Base-by-base conservation (phyloP, 139 green algal species). In the Chlamydomonas eustigma region DNA sequence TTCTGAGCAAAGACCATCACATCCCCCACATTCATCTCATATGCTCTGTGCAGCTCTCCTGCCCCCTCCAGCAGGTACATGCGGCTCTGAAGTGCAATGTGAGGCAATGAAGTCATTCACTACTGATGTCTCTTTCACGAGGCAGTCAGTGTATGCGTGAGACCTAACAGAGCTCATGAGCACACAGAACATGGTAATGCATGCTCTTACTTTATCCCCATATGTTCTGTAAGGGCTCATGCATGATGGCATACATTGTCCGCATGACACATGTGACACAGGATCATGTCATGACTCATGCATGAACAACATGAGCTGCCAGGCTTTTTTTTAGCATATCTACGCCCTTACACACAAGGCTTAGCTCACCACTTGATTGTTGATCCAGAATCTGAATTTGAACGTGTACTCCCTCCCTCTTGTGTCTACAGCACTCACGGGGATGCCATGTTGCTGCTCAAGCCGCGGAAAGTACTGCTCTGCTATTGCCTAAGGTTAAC, bases 41-140 rank as follows among this genome's bases (percentile, higher is more conserved):
- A 92, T 63, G 85, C 82, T 39, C 84, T 71, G 58, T 90, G 86
- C 76, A 90, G 79, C 77, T 89, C 84, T 8, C 79, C 78, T 33
- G 81, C 86, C 8, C 88, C 88, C 74, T 92, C 88, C 74, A 92
- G 73, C 32, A 92, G 77, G 66, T 92, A 92, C 88, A 92, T 92
- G 50, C 88, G 76, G 76, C 79, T 88, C 74, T 88, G 84, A 25
- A 68, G 12, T 38, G 69, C 37, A 58, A 58, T 58, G 44, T 12
- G 12, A 22, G 44, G n/a, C n/a, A n/a, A n/a, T n/a, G n/a, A n/a
- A n/a, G n/a, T n/a, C n/a, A n/a, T n/a, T n/a, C n/a, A n/a, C n/a
- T n/a, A n/a, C n/a, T n/a, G n/a, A n/a, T n/a, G n/a, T n/a, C n/a
- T n/a, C n/a, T n/a, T n/a, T n/a, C n/a, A n/a, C n/a, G n/a, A n/a